phyloP scores from a whole-genome alignment of 768 basidiomycete species.

The Lepiota subincarnata region DNA sequence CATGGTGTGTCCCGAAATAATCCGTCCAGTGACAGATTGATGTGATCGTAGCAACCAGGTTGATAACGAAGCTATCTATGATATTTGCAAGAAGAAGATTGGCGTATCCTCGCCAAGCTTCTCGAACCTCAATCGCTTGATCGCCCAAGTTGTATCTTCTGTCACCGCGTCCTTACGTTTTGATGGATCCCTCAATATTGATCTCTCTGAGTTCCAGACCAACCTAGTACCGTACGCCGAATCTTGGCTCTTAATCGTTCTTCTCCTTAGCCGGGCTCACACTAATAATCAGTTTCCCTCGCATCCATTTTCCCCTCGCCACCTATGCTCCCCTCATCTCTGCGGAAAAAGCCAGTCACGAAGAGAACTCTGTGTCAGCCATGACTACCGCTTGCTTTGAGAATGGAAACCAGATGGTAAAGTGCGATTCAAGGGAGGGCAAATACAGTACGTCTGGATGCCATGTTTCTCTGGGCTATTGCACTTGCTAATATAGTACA shows the following conservation, averaged over 20 bases:
- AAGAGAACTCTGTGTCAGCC: slow-evolving; percentile 95
- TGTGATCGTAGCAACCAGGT: slow-evolving; percentile 41
- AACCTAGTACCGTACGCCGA: slow-evolving; percentile 89
- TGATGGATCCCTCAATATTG: slow-evolving; percentile 96
- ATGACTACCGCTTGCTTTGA: slow-evolving; percentile 99
- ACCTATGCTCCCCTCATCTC: slow-evolving; percentile 94
- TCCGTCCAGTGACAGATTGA: neutral
- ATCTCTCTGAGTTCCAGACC: slow-evolving; percentile 97
- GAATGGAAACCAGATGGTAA: slow-evolving; percentile 92
- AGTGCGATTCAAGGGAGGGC: slow-evolving; percentile 93
- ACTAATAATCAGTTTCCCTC: slow-evolving; percentile 68
- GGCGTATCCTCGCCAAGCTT: slow-evolving; percentile 83
- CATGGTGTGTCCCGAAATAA: slow-evolving; percentile 60
- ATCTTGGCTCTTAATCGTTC: neutral
- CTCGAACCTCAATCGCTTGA: slow-evolving; percentile 91
- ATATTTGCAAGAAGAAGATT: slow-evolving; percentile 97
- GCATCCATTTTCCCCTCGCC: slow-evolving; percentile 97
- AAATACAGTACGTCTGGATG: slow-evolving; percentile 79
- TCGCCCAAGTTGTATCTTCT: slow-evolving; percentile 98
- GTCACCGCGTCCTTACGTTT: slow-evolving; percentile 96
- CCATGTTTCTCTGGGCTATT: neutral
- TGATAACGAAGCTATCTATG: slow-evolving; percentile 99
- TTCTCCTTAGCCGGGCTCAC: slow-evolving; percentile 5
- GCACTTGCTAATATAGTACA: slow-evolving; percentile 14
- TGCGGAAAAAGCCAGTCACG: slow-evolving; percentile 90